These are phyloP conservation scores for Exophiala alcalophila DNA, from an alignment of 2,329 filamentous ascomycete genomes.

Conservation along the genomic window DNA sequence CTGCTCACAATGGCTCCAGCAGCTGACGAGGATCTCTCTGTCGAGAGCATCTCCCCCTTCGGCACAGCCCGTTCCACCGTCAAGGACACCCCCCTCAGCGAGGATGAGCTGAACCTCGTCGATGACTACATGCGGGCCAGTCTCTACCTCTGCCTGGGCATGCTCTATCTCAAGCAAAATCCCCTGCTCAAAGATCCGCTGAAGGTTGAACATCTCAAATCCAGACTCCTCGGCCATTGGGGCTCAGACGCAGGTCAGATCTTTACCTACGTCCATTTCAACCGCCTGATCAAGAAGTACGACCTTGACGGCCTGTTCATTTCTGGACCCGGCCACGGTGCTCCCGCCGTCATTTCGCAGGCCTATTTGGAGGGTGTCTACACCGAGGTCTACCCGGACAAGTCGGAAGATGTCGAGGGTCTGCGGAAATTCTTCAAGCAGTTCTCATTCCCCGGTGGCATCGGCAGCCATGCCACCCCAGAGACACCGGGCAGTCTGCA, in stretches of 20 bases:
- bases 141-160: constrained; percentile 71
- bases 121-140: constrained; percentile 72
- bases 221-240: constrained; percentile 72
- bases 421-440: constrained; percentile 76
- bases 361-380: constrained; percentile 76
- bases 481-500: constrained; percentile 75
- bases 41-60: constrained; percentile 61
- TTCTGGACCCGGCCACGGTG: constrained; percentile 74
- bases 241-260: constrained; percentile 77
- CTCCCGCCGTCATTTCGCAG: constrained; percentile 71
- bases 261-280: constrained; percentile 80
- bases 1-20: constrained; percentile 22
- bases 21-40: constrained; percentile 36
- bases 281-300: constrained; percentile 77
- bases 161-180: constrained; percentile 76
- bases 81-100: constrained; percentile 58
- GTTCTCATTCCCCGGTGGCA: constrained; percentile 77
- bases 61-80: constrained; percentile 65
- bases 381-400: constrained; percentile 72
- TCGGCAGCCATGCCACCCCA: constrained; percentile 73
- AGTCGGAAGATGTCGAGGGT: constrained; percentile 65
- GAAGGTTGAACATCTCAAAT: constrained; percentile 68
- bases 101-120: constrained; percentile 65
- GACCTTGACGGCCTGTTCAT: constrained; percentile 70
- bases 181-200: constrained; percentile 68